Conservation (phyloP, 345 rosid species). For the Physaria fendleri region DNA sequence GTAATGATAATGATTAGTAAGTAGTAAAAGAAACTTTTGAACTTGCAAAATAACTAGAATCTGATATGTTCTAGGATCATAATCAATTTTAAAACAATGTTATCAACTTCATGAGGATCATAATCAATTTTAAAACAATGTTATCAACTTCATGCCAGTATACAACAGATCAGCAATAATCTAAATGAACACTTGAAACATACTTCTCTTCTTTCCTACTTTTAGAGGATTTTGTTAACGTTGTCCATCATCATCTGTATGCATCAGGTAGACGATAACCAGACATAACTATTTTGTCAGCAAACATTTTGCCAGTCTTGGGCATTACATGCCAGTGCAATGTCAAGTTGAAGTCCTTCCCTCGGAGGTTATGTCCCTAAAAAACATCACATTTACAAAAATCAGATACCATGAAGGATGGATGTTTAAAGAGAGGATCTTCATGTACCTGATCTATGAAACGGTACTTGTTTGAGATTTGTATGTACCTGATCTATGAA, state of each 20-base stretch:
- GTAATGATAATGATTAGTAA: too few relatives aligned
- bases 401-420: not conserved
- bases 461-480: constrained; percentile 80
- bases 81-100: constrained; percentile 34
- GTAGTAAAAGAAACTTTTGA: too few relatives aligned
- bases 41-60: too few relatives aligned
- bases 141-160: not conserved
- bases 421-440: not conserved
- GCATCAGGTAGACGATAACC: constrained; percentile 76
- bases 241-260: constrained; percentile 46
- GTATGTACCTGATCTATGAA: constrained; percentile 24
- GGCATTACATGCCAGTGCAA: constrained; percentile 99
- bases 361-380: constrained; percentile 82
- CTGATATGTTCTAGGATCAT: too few relatives aligned
- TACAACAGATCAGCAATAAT: constrained; percentile 4
- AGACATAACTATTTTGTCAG: constrained; percentile 66
- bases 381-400: constrained; percentile 5
- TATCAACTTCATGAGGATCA: too few relatives aligned
- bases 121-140: too few relatives aligned
- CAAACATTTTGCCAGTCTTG: constrained; percentile 95
- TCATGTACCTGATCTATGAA: constrained; percentile 73
- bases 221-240: not conserved
- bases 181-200: constrained; percentile 1
- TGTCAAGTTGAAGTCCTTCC: constrained; percentile 79
- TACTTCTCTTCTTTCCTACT: constrained; percentile 4